Conservation (phyloP, 306 rosid species). For the Medicago arabica region DNA sequence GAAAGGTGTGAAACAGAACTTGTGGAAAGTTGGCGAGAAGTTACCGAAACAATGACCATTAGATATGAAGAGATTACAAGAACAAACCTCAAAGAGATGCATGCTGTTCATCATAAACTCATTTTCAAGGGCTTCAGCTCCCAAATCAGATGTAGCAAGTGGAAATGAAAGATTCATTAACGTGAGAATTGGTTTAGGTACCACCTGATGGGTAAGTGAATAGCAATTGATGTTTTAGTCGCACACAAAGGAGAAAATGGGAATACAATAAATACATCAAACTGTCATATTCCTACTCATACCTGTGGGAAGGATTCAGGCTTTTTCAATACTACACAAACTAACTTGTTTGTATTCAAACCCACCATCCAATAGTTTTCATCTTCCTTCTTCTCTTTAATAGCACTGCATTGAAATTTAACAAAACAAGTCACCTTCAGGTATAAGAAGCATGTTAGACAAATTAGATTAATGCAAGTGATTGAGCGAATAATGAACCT, state of each 20-base stretch:
- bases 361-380: conserved; percentile 94
- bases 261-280: conserved; percentile 8
- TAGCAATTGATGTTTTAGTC: conserved; percentile 38
- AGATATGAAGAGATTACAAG: conserved; percentile 33
- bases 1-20: conserved; percentile 25
- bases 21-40: conserved; percentile 5
- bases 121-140: conserved; percentile 84
- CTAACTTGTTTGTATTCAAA: conserved; percentile 77
- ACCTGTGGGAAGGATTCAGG: conserved; percentile 86
- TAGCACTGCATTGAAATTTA: conserved; percentile 64
- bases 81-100: conserved; percentile 77
- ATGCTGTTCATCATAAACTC: conserved; percentile 79
- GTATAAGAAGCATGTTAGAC: conserved; percentile 1
- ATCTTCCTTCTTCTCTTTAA: conserved; percentile 71
- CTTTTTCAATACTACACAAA: conserved; percentile 76
- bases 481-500: conserved; percentile 61
- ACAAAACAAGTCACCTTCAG: conserved; percentile 28
- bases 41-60: conserved; percentile 14
- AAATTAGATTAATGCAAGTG: conserved; percentile 12
- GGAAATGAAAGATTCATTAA: conserved; percentile 81
- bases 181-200: conserved; percentile 86
- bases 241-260: conserved; percentile 22
- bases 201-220: conserved; percentile 62
- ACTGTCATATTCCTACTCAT: conserved; percentile 22
- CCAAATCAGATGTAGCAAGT: conserved; percentile 91